Percentiles rank a stretch among this genome's conserved stretches.
These are phyloP conservation scores for Aspergillus oerlinghausenensis DNA, from an alignment of 2,329 filamentous ascomycete genomes.

Conservation along the genomic window DNA sequence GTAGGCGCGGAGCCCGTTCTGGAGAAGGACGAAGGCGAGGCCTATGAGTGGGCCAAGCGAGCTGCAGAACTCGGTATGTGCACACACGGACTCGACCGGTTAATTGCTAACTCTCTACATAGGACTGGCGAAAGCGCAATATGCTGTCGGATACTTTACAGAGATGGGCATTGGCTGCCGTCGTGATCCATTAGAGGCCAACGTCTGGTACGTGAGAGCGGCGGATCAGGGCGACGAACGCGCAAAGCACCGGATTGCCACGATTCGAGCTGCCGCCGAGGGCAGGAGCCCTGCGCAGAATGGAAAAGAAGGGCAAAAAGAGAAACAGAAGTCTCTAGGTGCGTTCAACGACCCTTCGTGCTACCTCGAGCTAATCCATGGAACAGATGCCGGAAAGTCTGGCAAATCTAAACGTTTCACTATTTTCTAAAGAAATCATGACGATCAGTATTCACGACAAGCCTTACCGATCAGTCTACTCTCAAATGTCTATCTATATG, in stretches of 20 bases:
- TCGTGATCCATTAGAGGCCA: slow-evolving; percentile 90
- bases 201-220: slow-evolving; percentile 96
- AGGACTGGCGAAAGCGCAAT: slow-evolving; percentile 67
- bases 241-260: slow-evolving; percentile 78
- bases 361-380: neutral
- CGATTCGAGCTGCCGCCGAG: slow-evolving; percentile 77
- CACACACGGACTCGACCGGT: neutral
- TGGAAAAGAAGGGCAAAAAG: slow-evolving; percentile 10
- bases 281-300: slow-evolving; percentile 39
- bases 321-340: slow-evolving; percentile 7
- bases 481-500: neutral
- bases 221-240: slow-evolving; percentile 88
- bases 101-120: neutral
- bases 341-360: neutral
- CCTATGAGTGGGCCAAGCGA: slow-evolving; percentile 89
- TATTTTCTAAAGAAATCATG: slow-evolving; percentile 14
- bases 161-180: slow-evolving; percentile 98
- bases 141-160: slow-evolving; percentile 93
- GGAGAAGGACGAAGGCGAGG: slow-evolving; percentile 92
- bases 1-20: slow-evolving; percentile 87
- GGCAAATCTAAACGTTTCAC: slow-evolving; percentile 18
- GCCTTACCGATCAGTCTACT: neutral
- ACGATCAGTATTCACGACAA: neutral
- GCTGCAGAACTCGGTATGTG: slow-evolving; percentile 78
- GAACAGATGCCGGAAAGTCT: neutral